These are phyloP conservation scores for Polysphondylium violaceum DNA, from an alignment of 78 protist genomes.

Conservation along the genomic window DNA sequence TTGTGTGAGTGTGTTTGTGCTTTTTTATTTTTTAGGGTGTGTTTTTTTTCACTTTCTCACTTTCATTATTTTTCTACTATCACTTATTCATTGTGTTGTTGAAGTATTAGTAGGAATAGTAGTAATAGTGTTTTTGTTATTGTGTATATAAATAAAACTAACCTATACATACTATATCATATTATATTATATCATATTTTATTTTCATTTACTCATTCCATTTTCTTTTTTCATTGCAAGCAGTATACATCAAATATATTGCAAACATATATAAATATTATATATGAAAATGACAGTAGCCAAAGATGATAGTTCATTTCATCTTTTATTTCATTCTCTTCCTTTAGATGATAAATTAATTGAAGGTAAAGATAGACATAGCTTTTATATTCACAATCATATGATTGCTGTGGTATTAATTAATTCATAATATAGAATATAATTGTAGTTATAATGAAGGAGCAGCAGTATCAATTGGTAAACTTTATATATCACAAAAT, in stretches of 20 bases:
- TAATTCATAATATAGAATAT: conserved; percentile 14
- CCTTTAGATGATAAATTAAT: conserved; percentile 73
- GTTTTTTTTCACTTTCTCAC: too few relatives aligned
- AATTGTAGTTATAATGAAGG: conserved; percentile 74
- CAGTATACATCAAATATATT: neutral
- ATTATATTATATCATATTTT: too few relatives aligned
- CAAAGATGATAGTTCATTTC: conserved; percentile 69
- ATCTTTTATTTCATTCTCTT: conserved; percentile 29
- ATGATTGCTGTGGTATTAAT: neutral
- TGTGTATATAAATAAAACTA: too few relatives aligned
- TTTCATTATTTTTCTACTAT: too few relatives aligned
- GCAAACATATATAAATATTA: neutral
- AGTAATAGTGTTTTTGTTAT: too few relatives aligned
- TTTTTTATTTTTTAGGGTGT: too few relatives aligned
- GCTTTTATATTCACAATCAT: neutral
- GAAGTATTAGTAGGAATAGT: too few relatives aligned
- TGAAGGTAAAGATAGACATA: conserved; percentile 42
- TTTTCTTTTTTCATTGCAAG: neutral
- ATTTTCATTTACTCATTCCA: too few relatives aligned
- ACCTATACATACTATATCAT: neutral
- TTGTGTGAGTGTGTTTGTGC: too few relatives aligned
- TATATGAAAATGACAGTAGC: conserved; percentile 63
- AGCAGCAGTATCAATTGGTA: conserved; percentile 75
- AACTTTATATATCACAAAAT: conserved; percentile 72
- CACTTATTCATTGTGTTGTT: too few relatives aligned